Evolutionary conservation across 495 filamentous ascomycete species (phyloP).

Genomic region (Polyplosphaeria fusca): DNA sequence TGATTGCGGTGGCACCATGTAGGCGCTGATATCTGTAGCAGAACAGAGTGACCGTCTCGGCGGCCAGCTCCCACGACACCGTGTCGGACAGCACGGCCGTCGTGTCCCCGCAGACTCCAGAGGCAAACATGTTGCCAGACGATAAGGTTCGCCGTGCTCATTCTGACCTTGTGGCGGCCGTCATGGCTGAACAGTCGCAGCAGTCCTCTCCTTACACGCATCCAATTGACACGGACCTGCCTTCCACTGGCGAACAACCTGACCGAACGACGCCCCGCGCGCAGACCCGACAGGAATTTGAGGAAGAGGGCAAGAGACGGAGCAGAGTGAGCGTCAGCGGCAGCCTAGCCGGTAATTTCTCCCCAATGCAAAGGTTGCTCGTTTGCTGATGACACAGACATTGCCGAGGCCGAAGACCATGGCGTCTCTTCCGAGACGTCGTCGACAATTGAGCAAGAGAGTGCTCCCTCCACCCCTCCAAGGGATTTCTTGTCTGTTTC

Average conservation of each 20-base stretch:
- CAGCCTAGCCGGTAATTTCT: constrained; percentile 71
- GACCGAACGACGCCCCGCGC: constrained; percentile 78
- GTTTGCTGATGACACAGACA: too few species aligned
- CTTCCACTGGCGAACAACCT: constrained; percentile 58
- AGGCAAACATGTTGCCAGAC: constrained; percentile 29
- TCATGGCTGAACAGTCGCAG: constrained; percentile 23
- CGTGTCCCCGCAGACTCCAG: constrained; percentile 31
- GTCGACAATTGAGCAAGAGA: constrained; percentile 9
- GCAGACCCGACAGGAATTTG: constrained; percentile 69
- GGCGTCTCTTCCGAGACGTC: constrained; percentile 12
- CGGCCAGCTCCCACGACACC: constrained; percentile 10
- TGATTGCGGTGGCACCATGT: constrained; percentile 32
- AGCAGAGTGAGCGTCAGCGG: constrained; percentile 44
- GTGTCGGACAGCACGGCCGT: constrained; percentile 39
- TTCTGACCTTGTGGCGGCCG: background rate
- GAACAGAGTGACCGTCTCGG: constrained; percentile 5
- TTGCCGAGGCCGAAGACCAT: constrained; percentile 38
- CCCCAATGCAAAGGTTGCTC: too few species aligned
- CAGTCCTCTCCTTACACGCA: constrained; percentile 27
- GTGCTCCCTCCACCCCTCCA: background rate
- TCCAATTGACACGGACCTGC: constrained; percentile 56
- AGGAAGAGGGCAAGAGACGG: constrained; percentile 50
- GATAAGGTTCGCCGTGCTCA: constrained; percentile 34
- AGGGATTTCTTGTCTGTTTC: constrained; percentile 10
- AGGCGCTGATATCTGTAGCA: constrained; percentile 26